Evolutionary conservation across 73 alveolate genomes (phyloP), one percentile per base, ranked within the genome.

Genomic region (Tetrahymena borealis): DNA sequence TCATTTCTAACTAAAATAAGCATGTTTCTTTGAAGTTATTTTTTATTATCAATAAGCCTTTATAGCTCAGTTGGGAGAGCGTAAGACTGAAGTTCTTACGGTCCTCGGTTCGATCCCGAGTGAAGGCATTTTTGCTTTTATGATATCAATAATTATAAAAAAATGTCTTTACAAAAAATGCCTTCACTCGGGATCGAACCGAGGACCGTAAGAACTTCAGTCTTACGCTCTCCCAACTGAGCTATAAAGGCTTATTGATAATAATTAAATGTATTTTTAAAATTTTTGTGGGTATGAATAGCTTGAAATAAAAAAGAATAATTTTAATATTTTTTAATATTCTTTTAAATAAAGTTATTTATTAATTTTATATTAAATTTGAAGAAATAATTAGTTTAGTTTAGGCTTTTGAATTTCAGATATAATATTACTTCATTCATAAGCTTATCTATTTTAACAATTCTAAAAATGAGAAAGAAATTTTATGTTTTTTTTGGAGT

Each of bases 71-170:
- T 28, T 60, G 85, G 85, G 85, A 60, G 85, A 60, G 85, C 85
- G 85, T 42, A 42, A 42, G 79, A 42, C 79, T 42, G 79, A 42
- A 42, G 79, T n/a, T 42, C 79, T 42, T 42, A 42, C 79, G 85
- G 85, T 60, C 85, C 85, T 60, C 85, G 85, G 85, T 60, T 60
- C 85, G 85, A 60, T 60, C 85, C 85, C 85, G 85, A 60, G 85
- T 60, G 85, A 60, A 60, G 85, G 85, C 85, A 60, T 60, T 60
- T 60, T 60, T 60, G n/a, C n/a, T 60, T 60, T 43, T 43, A 7
- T n/a, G 7, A 40, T 15, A 40, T 15, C 11, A 11, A 40, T 15
- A 40, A 8, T 15, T 40, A 40, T 40, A 7, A 40, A 15, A 15
- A 39, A 9, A 39, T 39, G 7, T 32, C 11, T 12, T 7, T 7